A percentile compares a stretch with the other conserved stretches of the same genome.
phyloP scores from a whole-genome alignment of 768 basidiomycete genomes.

The Lentinula boryana region DNA sequence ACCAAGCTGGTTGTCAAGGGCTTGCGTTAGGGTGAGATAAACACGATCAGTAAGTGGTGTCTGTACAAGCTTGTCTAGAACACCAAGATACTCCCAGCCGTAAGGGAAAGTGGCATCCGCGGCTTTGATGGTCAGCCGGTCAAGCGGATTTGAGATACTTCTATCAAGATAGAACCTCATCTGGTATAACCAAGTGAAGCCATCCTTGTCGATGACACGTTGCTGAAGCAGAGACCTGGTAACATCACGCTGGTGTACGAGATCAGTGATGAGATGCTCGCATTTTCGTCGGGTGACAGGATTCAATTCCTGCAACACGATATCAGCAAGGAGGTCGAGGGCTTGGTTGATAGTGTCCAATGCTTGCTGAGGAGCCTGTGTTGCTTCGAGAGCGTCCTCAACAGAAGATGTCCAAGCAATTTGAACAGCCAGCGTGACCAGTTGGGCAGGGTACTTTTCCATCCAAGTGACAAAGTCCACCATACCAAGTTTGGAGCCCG shows the following conservation, averaged over 20 bases:
- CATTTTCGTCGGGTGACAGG: slow-evolving; percentile 95
- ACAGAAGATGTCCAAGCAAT: slow-evolving; percentile 90
- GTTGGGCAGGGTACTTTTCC: slow-evolving; percentile 91
- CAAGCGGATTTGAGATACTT: slow-evolving; percentile 64
- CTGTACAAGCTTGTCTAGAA: slow-evolving; percentile 94
- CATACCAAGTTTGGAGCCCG: slow-evolving; percentile 50
- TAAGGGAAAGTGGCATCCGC: slow-evolving; percentile 94
- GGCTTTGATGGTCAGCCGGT: slow-evolving; percentile 73
- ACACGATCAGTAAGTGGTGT: slow-evolving; percentile 97
- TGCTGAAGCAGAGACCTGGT: slow-evolving; percentile 72
- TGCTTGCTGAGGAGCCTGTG: slow-evolving; percentile 51
- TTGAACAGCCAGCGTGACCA: slow-evolving; percentile 93
- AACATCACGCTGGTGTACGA: slow-evolving; percentile 97
- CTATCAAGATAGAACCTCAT: slow-evolving; percentile 96
- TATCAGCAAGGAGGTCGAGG: slow-evolving; percentile 93
- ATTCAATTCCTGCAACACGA: slow-evolving; percentile 84
- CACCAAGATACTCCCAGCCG: slow-evolving; percentile 98
- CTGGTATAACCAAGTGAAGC: slow-evolving; percentile 93
- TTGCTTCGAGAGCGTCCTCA: slow-evolving; percentile 59
- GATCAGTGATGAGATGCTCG: slow-evolving; percentile 97
- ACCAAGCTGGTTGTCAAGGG: slow-evolving; percentile 89
- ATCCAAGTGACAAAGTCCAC: slow-evolving; percentile 84
- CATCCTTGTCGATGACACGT: slow-evolving; percentile 54
- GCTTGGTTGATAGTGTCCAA: slow-evolving; percentile 75
- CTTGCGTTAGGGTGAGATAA: slow-evolving; percentile 94